A percentile compares a stretch with the other conserved stretches of the same genome.
These are phyloP conservation scores for Mallotus nudiflorus DNA, from an alignment of 345 rosid species.

Conservation along the genomic window DNA sequence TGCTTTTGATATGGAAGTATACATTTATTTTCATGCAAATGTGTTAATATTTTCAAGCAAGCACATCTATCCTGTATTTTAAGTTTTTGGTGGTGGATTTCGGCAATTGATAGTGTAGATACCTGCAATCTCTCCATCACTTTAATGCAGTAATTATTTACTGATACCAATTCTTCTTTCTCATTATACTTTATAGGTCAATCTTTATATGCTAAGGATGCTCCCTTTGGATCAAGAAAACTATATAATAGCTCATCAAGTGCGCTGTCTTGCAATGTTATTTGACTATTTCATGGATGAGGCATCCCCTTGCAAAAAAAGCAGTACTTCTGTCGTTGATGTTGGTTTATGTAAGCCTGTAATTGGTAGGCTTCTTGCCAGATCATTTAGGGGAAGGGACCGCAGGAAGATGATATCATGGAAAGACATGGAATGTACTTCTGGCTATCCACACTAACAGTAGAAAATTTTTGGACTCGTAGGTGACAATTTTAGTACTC, in stretches of 20 bases:
- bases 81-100: not conserved
- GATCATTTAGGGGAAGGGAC: conserved; percentile 90
- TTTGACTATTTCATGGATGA: conserved; percentile 77
- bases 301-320: conserved; percentile 47
- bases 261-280: conserved; percentile 72
- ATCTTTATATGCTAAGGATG: conserved; percentile 71
- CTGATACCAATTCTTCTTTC: conserved; percentile 6
- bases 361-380: conserved; percentile 62
- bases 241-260: conserved; percentile 66
- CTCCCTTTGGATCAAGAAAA: conserved; percentile 62
- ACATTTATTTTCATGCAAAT: not conserved
- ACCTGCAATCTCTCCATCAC: no score
- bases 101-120: not conserved
- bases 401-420: conserved; percentile 86
- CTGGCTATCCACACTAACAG: conserved; percentile 36
- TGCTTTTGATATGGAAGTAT: no score
- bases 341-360: conserved; percentile 83
- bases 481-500: not conserved
- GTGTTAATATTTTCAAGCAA: not conserved
- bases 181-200: conserved; percentile 51
- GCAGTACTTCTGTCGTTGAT: conserved; percentile 61
- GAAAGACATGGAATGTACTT: conserved; percentile 65
- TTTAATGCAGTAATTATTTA: no score
- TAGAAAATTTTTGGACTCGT: not conserved
- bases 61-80: not conserved